These are phyloP conservation scores for Lanmaoa rubissima DNA, from an alignment of 768 basidiomycete species.

Conservation along the genomic window DNA sequence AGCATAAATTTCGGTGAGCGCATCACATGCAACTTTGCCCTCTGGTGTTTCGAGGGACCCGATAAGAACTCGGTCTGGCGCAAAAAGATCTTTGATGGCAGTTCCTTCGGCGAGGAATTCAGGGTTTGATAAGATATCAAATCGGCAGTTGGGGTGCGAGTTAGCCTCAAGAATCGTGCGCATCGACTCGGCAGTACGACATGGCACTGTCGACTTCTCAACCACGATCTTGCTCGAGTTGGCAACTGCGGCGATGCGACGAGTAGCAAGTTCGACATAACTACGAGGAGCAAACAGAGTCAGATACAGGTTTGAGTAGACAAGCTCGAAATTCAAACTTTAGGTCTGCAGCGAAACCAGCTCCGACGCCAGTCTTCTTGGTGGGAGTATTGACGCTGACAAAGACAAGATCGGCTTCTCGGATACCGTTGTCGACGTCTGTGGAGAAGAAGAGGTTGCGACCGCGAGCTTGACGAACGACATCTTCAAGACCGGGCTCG, in stretches of 20 bases:
- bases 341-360: slow-evolving; percentile 97
- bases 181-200: slow-evolving; percentile 98
- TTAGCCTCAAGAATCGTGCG: slow-evolving; percentile 98
- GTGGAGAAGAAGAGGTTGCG: slow-evolving; percentile 98
- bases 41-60: slow-evolving; percentile 90
- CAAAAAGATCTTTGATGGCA: slow-evolving; percentile 84
- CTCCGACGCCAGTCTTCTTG: slow-evolving; percentile 96
- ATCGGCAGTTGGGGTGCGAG: slow-evolving; percentile 85
- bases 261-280: slow-evolving; percentile 96
- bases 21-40: slow-evolving; percentile 76
- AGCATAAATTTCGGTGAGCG: slow-evolving; percentile 80
- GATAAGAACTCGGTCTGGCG: slow-evolving; percentile 94
- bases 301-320: slow-evolving; percentile 5
- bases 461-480: slow-evolving; percentile 84
- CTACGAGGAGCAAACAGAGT: slow-evolving; percentile 40
- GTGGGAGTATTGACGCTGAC: slow-evolving; percentile 99
- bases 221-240: slow-evolving; percentile 95
- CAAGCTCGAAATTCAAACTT: slow-evolving; percentile 58
- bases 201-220: slow-evolving; percentile 98
- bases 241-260: slow-evolving; percentile 91
- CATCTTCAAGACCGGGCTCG: slow-evolving; percentile 92
- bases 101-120: slow-evolving; percentile 99
- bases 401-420: slow-evolving; percentile 96
- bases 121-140: slow-evolving; percentile 99
- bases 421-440: slow-evolving; percentile 89